Percentiles rank a stretch among this genome's conserved stretches.
Conservation (phyloP, 352 stramenopile genomes). For the Phytopythium vexans region DNA sequence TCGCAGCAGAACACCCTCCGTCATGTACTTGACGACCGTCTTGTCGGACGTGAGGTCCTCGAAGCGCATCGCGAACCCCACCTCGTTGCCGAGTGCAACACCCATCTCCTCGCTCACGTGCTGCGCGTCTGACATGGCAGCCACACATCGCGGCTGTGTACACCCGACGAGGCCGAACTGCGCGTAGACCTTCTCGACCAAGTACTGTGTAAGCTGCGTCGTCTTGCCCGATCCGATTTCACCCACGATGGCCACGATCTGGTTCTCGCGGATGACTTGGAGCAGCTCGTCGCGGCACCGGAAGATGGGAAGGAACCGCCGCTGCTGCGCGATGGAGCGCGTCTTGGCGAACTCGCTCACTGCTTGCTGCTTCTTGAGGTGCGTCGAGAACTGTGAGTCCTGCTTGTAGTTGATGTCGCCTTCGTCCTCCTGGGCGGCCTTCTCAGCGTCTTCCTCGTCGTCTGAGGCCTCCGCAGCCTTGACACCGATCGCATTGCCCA, state of each 20-base stretch:
- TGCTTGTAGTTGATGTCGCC: slow-evolving; percentile 93
- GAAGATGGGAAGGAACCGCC: slow-evolving; percentile 96
- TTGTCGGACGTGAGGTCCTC: slow-evolving; percentile 93
- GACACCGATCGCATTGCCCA: slow-evolving; percentile 96
- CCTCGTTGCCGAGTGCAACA: slow-evolving; percentile 88
- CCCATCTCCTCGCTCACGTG: slow-evolving; percentile 98
- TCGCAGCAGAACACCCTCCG: slow-evolving; percentile 86
- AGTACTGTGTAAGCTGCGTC: slow-evolving; percentile 97
- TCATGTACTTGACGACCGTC: slow-evolving; percentile 98
- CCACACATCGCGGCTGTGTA: slow-evolving; percentile 98
- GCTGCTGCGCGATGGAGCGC: slow-evolving; percentile 95
- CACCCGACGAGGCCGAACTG: slow-evolving; percentile 93
- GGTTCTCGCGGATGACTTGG: slow-evolving; percentile 97
- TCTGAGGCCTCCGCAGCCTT: slow-evolving; percentile 56
- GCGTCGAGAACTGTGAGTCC: slow-evolving; percentile 91
- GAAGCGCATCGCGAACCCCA: slow-evolving; percentile 93
- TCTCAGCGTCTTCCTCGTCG: slow-evolving; percentile 53
- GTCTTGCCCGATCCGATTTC: slow-evolving; percentile 98
- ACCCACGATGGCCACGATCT: slow-evolving; percentile 98
- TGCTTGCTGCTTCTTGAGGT: slow-evolving; percentile 90
- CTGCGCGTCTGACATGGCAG: slow-evolving; percentile 98
- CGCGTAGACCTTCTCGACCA: slow-evolving; percentile 90
- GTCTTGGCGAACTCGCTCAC: slow-evolving; percentile 96
- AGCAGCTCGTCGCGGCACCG: slow-evolving; percentile 95
- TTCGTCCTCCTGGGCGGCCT: slow-evolving; percentile 19